phyloP scores from a whole-genome alignment of 2,329 filamentous ascomycete genomes.

The Nemania sp. region DNA sequence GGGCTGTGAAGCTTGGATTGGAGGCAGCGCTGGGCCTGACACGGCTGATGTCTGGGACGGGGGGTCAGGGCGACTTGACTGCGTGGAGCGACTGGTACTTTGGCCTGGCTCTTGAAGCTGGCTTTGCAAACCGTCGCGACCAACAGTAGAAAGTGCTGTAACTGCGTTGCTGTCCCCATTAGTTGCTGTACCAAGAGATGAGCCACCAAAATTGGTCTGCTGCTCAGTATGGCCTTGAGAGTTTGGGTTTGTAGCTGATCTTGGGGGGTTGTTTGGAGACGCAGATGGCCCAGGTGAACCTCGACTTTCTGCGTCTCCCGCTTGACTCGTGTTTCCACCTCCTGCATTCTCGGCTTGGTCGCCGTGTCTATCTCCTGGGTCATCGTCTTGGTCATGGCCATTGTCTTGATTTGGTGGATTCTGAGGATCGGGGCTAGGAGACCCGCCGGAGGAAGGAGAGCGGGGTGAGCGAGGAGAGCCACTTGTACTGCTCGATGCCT shows the following conservation, averaged over 20 bases:
- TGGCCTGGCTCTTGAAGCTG: not conserved
- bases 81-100: not conserved
- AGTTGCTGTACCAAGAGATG: not conserved
- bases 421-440: not conserved
- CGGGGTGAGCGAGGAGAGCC: not conserved
- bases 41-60: not conserved
- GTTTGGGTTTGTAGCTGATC: too few relatives aligned
- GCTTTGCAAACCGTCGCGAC: not conserved
- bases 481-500: not conserved
- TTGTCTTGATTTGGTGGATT: not conserved
- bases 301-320: not conserved
- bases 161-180: not conserved
- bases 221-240: too few relatives aligned
- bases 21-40: not conserved
- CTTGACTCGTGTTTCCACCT: not conserved
- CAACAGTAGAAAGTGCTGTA: too few relatives aligned
- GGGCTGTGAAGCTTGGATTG: not conserved
- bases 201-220: not conserved
- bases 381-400: not conserved
- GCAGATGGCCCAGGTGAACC: not conserved
- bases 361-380: not conserved
- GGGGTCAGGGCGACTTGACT: not conserved
- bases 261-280: not conserved
- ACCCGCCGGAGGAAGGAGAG: not conserved
- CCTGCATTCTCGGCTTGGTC: not conserved